These are phyloP conservation scores for Polygonum aviculare DNA, from an alignment of 148 eudicot species.

Conservation along the genomic window DNA sequence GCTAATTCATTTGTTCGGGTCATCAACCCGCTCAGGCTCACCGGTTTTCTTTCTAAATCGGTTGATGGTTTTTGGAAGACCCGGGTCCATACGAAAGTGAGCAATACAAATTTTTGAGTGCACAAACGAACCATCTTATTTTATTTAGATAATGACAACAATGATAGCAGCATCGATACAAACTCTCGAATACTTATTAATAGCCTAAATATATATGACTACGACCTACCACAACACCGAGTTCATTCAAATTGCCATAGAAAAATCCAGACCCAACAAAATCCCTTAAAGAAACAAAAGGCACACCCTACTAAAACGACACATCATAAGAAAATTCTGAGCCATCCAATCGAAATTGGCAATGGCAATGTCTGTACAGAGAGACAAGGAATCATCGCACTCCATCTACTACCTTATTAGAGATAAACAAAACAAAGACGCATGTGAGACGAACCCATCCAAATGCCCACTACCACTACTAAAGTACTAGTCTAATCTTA, in stretches of 20 bases:
- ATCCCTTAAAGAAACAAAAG: background rate
- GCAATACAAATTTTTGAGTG: too few species aligned
- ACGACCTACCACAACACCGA: background rate
- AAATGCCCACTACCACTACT: constrained; percentile 5
- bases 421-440: background rate
- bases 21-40: too few species aligned
- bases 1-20: too few species aligned
- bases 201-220: background rate
- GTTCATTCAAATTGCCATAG: background rate
- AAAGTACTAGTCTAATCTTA: background rate
- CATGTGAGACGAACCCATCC: background rate
- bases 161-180: background rate
- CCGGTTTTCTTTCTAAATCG: too few species aligned
- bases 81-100: too few species aligned
- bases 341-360: background rate
- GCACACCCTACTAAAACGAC: background rate
- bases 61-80: too few species aligned
- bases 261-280: background rate
- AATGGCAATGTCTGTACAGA: background rate
- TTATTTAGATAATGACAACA: too few species aligned
- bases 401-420: background rate
- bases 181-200: background rate
- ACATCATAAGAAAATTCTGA: background rate
- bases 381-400: background rate
- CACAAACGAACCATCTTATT: too few species aligned